Base-by-base conservation (phyloP, 2,329 filamentous ascomycete species). In the Mollisia scopiformis region DNA sequence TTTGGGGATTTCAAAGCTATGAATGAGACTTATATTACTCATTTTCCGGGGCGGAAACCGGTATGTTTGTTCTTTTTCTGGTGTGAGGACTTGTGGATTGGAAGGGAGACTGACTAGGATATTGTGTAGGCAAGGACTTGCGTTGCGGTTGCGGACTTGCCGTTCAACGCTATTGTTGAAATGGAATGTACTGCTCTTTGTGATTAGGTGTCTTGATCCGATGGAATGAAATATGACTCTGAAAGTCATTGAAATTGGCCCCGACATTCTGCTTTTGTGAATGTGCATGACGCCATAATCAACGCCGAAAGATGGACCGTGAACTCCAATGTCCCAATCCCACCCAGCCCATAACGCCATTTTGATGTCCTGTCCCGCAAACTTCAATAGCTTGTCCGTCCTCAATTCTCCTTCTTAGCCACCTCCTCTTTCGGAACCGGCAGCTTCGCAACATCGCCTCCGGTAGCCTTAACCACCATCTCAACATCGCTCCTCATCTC, bases 401-500 rank as follows among this genome's bases (percentile, higher is more conserved):
- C 16, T 27, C 41, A 27, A 25, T 14, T 46, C 21, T 27, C 41
- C 41, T 46, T 16, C 41, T 43, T 43, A 16, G 10, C 8, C 6
- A 11, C 53, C 16, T 33, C 30, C 41, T 47, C 43, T 23, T 47
- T 47, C 23, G 6, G 3, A 6, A 6, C 54, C n/a, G 49, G 58
- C 41, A 62, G 30, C 31, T 58, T 62, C 25, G 57, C 43, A 21
- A 47, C 58, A 23, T 55, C 57, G 11, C 69, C 69, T 6, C 69
- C 68, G 10, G 72, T 73, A 39, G 33, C 62, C 50, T 65, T 62
- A 30, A 73, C 43, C 35, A 71, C 68, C 58, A 57, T 64, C 59
- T 57, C 63, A 55, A 74, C 57, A 68, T 74, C 72, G 16, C 62
- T 67, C 59, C 55, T 67, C 39, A 73, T 39, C 59, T 75, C 72